phyloP scores from a whole-genome alignment of 2,329 filamentous ascomycete species.

The Exophiala mesophila region DNA sequence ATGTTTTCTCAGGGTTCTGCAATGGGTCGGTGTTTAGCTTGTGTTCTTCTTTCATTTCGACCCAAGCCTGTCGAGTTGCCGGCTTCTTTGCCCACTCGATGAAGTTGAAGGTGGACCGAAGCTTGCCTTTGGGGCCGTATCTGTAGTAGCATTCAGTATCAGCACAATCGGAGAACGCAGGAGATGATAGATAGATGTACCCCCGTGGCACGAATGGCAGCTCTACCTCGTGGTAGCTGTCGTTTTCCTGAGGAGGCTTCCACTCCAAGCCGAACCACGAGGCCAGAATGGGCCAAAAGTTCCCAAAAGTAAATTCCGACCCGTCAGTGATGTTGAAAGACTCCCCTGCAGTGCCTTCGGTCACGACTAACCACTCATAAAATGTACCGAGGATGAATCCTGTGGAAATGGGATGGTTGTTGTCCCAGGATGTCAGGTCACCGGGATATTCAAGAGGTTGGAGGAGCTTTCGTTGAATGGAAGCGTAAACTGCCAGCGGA shows the following conservation, averaged over 20 bases:
- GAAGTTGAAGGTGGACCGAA: conserved; percentile 37
- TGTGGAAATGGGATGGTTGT: conserved; percentile 10
- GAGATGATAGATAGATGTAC: conserved; percentile 10
- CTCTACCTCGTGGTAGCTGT: conserved; percentile 10
- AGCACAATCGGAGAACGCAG: conserved; percentile 1
- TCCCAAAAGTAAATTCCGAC: conserved; percentile 26
- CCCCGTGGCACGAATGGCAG: conserved; percentile 12
- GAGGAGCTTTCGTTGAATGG: conserved; percentile 10
- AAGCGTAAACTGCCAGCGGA: conserved; percentile 14
- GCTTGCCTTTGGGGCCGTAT: conserved; percentile 40
- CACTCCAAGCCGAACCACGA: conserved; percentile 28
- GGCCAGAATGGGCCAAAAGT: conserved; percentile 28
- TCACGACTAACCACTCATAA: conserved; percentile 30
- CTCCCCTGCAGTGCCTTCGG: conserved; percentile 24
- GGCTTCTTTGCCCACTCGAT: conserved; percentile 43
- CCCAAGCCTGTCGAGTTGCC: conserved; percentile 43
- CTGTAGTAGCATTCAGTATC: conserved; percentile 22
- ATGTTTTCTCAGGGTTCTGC: conserved; percentile 13
- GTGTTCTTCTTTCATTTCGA: conserved; percentile 32
- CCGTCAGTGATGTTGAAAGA: conserved; percentile 30
- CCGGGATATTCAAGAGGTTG: conserved; percentile 11
- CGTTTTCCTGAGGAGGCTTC: conserved; percentile 4
- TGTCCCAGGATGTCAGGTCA: conserved; percentile 12
- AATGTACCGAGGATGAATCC: conserved; percentile 14
- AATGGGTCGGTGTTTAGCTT: conserved; percentile 10